Conservation (phyloP, 179 eudicot species). For the Gypsophila paniculata region DNA sequence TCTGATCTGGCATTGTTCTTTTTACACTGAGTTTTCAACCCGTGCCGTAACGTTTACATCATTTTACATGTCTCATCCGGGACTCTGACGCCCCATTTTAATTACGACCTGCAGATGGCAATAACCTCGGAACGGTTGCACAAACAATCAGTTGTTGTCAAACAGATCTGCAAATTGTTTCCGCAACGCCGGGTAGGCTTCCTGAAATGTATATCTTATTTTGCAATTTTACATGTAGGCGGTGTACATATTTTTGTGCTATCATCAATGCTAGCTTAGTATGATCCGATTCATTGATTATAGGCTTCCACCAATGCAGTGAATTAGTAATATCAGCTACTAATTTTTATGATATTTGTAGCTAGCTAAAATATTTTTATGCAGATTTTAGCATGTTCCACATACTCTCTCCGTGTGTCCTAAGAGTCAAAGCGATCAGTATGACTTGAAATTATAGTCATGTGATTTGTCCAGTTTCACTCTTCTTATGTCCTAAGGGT, state of each 20-base stretch:
- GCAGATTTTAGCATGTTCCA: background rate
- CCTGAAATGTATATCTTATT: slow-evolving; percentile 4
- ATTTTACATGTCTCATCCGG: slow-evolving; percentile 1
- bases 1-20: slow-evolving; percentile 11
- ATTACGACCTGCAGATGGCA: slow-evolving; percentile 66
- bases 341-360: background rate
- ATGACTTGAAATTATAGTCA: slow-evolving; percentile 1
- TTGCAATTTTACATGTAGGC: background rate
- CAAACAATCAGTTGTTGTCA: slow-evolving; percentile 77
- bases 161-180: slow-evolving; percentile 92
- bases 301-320: slow-evolving; percentile 5
- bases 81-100: slow-evolving; percentile 26
- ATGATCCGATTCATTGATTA: background rate
- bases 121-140: slow-evolving; percentile 92
- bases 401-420: background rate
- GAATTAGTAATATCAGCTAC: background rate
- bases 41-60: background rate
- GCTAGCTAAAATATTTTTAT: slow-evolving; percentile 4
- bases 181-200: slow-evolving; percentile 80
- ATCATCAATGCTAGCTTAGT: slow-evolving; percentile 2
- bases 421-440: background rate
- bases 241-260: background rate
- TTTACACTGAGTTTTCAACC: background rate
- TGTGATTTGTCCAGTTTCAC: background rate
- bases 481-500: too few species aligned